A percentile compares a stretch with the other conserved stretches of the same genome.
phyloP scores from a whole-genome alignment of 495 filamentous ascomycete species.

The Jackrogersella minutella region DNA sequence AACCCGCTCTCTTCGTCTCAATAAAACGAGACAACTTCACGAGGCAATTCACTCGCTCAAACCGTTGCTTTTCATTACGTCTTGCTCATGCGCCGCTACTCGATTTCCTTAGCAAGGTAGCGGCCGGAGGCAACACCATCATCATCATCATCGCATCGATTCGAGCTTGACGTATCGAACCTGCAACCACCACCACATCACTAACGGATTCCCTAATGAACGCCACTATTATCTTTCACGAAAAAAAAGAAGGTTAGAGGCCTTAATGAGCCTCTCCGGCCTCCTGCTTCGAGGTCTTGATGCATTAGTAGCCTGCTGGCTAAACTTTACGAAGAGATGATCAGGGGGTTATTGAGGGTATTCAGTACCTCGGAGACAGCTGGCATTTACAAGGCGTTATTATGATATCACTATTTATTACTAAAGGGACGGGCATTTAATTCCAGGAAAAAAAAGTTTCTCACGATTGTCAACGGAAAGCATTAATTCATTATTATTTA shows the following conservation, averaged over 20 bases:
- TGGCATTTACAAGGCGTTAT: conserved; percentile 42
- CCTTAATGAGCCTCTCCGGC: conserved; percentile 1
- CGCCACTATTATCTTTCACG: background rate
- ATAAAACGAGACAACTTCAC: conserved; percentile 14
- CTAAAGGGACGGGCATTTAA: conserved; percentile 27
- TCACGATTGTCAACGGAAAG: conserved; percentile 25
- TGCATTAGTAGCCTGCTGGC: conserved; percentile 34
- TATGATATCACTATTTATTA: conserved; percentile 40
- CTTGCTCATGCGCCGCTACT: conserved; percentile 4
- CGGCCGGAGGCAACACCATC: background rate
- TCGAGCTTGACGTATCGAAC: conserved; percentile 22
- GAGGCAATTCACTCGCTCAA: conserved; percentile 10
- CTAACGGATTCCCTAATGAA: conserved; percentile 9
- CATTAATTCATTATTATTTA: conserved; percentile 27
- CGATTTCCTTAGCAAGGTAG: background rate
- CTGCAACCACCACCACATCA: conserved; percentile 16
- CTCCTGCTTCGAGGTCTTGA: conserved; percentile 39
- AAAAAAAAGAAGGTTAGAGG: background rate
- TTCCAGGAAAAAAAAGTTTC: conserved; percentile 16
- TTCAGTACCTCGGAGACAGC: conserved; percentile 36
- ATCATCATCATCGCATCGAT: conserved; percentile 1
- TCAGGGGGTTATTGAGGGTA: conserved; percentile 35
- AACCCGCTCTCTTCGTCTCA: conserved; percentile 12
- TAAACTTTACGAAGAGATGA: conserved; percentile 41
- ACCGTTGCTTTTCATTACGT: conserved; percentile 21